Conservation (phyloP, 1,139 yeast species). For the Geotrichum bryndzae region DNA sequence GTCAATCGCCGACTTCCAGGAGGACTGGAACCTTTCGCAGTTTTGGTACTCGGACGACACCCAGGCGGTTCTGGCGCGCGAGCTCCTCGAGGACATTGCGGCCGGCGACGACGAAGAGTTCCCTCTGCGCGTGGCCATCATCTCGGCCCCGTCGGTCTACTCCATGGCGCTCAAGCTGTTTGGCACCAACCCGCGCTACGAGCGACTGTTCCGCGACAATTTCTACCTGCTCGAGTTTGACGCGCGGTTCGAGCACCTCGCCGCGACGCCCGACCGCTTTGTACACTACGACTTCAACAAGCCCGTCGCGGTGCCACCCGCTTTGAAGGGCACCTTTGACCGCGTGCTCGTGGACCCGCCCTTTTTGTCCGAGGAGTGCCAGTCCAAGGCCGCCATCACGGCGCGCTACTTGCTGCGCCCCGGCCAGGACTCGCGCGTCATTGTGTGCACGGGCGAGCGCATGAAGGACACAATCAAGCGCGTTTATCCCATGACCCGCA, state of each 20-base stretch:
- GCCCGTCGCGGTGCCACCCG: slow-evolving; percentile 59
- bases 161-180: slow-evolving; percentile 60
- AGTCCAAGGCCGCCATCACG: slow-evolving; percentile 61
- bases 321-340: slow-evolving; percentile 57
- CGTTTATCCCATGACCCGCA: slow-evolving; percentile 57
- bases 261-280: slow-evolving; percentile 55
- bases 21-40: slow-evolving; percentile 92
- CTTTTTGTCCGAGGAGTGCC: slow-evolving; percentile 74
- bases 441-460: slow-evolving; percentile 84
- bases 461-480: slow-evolving; percentile 57
- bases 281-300: slow-evolving; percentile 67
- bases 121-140: slow-evolving; percentile 36
- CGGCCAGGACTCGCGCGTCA: slow-evolving; percentile 31
- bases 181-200: slow-evolving; percentile 4
- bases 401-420: slow-evolving; percentile 53
- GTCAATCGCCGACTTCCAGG: slow-evolving; percentile 62
- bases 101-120: slow-evolving; percentile 37
- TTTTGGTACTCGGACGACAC: slow-evolving; percentile 81
- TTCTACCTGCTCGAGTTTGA: slow-evolving; percentile 74
- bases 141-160: slow-evolving; percentile 88
- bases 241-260: slow-evolving; percentile 63
- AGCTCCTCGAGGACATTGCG: slow-evolving; percentile 52
- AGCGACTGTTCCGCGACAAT: slow-evolving; percentile 38
- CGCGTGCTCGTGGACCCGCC: slow-evolving; percentile 86
- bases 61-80: slow-evolving; percentile 60